Conservation (phyloP, 306 rosid genomes). For the Cucurbita maxima region DNA sequence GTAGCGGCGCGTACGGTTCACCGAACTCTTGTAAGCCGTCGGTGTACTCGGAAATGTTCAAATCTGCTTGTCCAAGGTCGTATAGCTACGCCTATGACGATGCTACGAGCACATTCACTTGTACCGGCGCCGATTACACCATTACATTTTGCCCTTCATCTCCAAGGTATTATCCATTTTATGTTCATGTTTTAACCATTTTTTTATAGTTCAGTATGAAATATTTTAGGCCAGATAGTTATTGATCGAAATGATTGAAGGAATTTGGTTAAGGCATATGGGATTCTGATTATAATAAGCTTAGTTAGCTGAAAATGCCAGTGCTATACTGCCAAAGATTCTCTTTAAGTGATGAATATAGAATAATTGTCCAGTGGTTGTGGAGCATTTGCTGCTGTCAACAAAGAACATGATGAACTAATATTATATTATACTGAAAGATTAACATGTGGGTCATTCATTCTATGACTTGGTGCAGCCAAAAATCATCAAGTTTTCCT, state of each 20-base stretch:
- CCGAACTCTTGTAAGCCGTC: conserved; percentile 40
- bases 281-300: background rate
- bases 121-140: conserved; percentile 46
- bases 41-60: conserved; percentile 48
- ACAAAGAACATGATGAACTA: background rate
- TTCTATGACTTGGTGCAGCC: conserved; percentile 19
- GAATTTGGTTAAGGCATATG: background rate
- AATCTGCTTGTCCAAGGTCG: conserved; percentile 42
- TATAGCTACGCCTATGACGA: conserved; percentile 52
- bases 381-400: background rate
- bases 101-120: conserved; percentile 46
- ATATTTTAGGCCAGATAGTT: background rate
- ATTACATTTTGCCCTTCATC: conserved; percentile 50
- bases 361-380: background rate
- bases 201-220: background rate
- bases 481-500: conserved; percentile 33
- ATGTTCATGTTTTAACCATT: background rate
- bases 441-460: background rate
- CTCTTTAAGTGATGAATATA: conserved; percentile 9
- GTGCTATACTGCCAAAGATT: conserved; percentile 19
- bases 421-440: background rate
- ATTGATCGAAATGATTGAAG: background rate
- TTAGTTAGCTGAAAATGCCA: background rate
- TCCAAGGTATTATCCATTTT: conserved; percentile 23
- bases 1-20: conserved; percentile 44